Evolutionary conservation across 2,329 filamentous ascomycete genomes (phyloP).

Genomic region (Colletotrichum trifolii): DNA sequence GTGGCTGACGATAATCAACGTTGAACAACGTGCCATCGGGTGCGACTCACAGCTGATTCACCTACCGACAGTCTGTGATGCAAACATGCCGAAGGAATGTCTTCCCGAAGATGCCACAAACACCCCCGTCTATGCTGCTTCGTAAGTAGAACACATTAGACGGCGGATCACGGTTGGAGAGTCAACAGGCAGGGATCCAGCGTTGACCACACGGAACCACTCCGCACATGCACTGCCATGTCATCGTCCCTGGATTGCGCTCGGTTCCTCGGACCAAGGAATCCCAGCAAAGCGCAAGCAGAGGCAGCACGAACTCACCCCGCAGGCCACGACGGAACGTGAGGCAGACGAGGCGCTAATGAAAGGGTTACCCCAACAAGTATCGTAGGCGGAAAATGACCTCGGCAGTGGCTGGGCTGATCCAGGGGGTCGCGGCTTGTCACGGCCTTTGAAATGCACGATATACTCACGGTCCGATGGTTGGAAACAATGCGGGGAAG

Average conservation of each 20-base stretch:
- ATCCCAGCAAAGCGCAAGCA: not conserved
- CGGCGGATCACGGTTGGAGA: no score
- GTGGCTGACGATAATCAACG: no score
- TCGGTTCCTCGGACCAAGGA: not conserved
- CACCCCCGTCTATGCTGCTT: no score
- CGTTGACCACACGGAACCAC: constrained; percentile 1
- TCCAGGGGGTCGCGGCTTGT: constrained; percentile 24
- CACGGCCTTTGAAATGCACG: constrained; percentile 19
- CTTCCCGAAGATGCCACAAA: no score
- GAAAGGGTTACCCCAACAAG: constrained; percentile 29
- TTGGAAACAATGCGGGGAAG: constrained; percentile 31
- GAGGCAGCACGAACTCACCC: not conserved
- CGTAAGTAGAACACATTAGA: no score
- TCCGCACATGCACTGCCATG: constrained; percentile 13
- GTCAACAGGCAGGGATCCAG: constrained; percentile 4
- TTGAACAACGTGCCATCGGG: no score
- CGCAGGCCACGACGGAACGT: constrained; percentile 4
- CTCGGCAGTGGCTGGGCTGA: constrained; percentile 16
- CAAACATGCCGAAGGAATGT: no score
- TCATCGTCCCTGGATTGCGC: not conserved
- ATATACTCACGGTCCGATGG: constrained; percentile 10
- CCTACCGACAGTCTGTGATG: no score
- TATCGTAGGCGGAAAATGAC: constrained; percentile 9
- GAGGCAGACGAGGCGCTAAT: constrained; percentile 10
- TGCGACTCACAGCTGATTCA: no score